phyloP scores from a whole-genome alignment of 495 filamentous ascomycete genomes.

The Jackrogersella minutella region DNA sequence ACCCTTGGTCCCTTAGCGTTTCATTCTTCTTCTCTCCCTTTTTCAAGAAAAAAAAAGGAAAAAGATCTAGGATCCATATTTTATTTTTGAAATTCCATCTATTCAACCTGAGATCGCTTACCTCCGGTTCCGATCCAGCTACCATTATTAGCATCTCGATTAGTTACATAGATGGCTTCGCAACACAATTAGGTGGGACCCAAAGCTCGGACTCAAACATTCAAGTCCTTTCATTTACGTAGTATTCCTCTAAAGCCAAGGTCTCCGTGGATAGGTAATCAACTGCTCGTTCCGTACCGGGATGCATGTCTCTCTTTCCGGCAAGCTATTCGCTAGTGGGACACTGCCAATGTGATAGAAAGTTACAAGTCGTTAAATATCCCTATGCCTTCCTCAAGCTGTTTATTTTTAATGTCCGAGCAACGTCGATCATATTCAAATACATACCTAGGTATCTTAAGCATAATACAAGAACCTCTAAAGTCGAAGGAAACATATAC shows the following conservation, averaged over 20 bases:
- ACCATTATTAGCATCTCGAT: not conserved
- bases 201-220: not conserved
- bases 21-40: not conserved
- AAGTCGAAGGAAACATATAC: too few relatives aligned
- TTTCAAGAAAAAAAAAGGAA: too few relatives aligned
- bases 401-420: too few relatives aligned
- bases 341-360: not conserved
- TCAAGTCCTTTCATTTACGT: not conserved
- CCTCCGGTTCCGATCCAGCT: constrained; percentile 18
- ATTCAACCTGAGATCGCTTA: constrained; percentile 13
- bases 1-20: constrained; percentile 20
- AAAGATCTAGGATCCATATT: not conserved
- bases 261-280: too few relatives aligned
- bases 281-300: too few relatives aligned
- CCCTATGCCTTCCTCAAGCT: too few relatives aligned
- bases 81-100: constrained; percentile 14
- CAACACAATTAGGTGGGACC: not conserved
- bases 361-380: constrained; percentile 3
- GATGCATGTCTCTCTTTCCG: not conserved
- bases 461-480: too few relatives aligned
- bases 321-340: constrained; percentile 2
- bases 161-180: not conserved
- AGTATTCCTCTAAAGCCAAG: too few relatives aligned
- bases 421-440: too few relatives aligned
- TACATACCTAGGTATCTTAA: too few relatives aligned